Evolutionary conservation across 2,329 filamentous ascomycete genomes (phyloP), one percentile per base, ranked within the genome.

Genomic region (Tetracladium maxilliforme): DNA sequence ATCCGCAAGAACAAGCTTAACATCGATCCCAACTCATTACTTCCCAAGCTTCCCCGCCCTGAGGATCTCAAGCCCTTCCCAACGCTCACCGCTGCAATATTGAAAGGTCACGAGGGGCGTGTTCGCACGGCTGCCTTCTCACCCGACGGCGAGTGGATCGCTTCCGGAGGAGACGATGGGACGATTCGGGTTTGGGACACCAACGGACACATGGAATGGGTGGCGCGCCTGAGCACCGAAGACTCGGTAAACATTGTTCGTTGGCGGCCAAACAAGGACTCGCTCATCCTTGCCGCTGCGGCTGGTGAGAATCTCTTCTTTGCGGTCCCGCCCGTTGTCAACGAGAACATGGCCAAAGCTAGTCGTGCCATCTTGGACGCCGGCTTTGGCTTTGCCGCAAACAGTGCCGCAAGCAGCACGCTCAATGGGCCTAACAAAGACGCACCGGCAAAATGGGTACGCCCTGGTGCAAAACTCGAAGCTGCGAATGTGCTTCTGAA

Each of bases 11-110:
- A 86, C 57, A 80, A 86, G 50, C 70, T 98, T 43, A 93, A 95
- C 53, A 95, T 98, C 43, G 90, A 98, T 41, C 90, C 90, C 4
- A 79, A 80, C 49, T 92, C 83, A 19, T 61, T 98, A 25, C 65
- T 98, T 18, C 87, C 90, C 9, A 94, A 94, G 48, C 63, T 98
- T 6, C 90, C 92, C 6, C 81, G 79, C 31, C 87, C 90, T 1
- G 82, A 93, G 41, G 87, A 98, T 42, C 64, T 98, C 29, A 83
- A 83, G 42, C 90, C 90, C 3, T 98, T 95, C 62, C 90, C 90
- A 10, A 93, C 86, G 0, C 72, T 82, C 7, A 87, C 81, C 39
- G 79, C 86, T 22, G 82, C 83, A 6, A 66, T 92, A 9, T 95
- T 90, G 60, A 63, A 71, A 33, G 87, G 87, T 8, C 90, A 98